These are phyloP conservation scores for Pochonia chlamydosporia DNA, from an alignment of 2,329 filamentous ascomycete genomes.

Conservation along the genomic window DNA sequence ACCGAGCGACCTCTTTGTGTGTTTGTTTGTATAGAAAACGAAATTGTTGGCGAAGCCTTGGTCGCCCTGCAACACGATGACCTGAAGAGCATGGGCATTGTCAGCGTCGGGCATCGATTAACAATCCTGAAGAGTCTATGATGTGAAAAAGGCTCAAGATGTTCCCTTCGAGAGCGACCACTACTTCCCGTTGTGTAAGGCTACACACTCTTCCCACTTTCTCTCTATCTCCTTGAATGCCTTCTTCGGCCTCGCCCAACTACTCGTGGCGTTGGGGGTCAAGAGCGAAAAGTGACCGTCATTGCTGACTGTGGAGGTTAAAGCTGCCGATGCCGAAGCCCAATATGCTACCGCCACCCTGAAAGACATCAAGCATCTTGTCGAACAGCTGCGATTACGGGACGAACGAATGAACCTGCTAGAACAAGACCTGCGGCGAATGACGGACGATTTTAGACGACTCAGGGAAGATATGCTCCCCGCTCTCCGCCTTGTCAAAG, in stretches of 20 bases:
- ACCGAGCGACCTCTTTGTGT: constrained; percentile 11
- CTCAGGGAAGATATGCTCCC: constrained; percentile 88
- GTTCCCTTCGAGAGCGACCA: constrained; percentile 87
- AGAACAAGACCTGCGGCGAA: constrained; percentile 74
- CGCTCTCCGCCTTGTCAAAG: constrained; percentile 84
- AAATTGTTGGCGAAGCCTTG: constrained; percentile 86
- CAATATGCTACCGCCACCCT: constrained; percentile 84
- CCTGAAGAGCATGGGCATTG: constrained; percentile 89
- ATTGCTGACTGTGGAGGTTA: constrained; percentile 15
- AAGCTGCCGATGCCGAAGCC: constrained; percentile 83
- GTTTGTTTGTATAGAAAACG: constrained; percentile 62
- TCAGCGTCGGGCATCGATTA: constrained; percentile 87
- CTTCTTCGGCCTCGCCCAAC: no score
- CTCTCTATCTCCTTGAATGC: not conserved
- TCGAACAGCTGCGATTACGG: constrained; percentile 80
- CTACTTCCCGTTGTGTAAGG: constrained; percentile 81
- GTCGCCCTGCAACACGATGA: constrained; percentile 87
- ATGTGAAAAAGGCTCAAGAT: constrained; percentile 91
- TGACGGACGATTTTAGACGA: constrained; percentile 83
- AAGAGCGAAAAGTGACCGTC: not conserved
- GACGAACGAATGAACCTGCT: constrained; percentile 84
- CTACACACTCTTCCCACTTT: not conserved
- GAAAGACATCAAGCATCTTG: constrained; percentile 86
- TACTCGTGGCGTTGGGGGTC: no score
- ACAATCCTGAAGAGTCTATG: constrained; percentile 96